A percentile compares a stretch with the other conserved stretches of the same genome.
Conservation (phyloP, 441 rosid genomes). For the Corymbia citriodora region DNA sequence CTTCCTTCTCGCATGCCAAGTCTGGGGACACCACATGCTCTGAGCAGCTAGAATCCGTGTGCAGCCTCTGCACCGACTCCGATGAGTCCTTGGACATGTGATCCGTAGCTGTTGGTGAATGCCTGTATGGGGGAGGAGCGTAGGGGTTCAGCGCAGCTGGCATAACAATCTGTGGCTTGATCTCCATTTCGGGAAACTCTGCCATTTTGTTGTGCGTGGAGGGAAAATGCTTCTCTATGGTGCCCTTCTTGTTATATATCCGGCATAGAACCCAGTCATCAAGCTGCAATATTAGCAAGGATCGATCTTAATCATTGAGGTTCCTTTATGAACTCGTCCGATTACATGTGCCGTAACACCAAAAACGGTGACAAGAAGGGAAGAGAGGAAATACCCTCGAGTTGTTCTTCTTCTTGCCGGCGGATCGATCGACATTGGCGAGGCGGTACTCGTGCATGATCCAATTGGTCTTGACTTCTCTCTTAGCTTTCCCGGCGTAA, state of each 20-base stretch:
- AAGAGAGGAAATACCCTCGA: not conserved
- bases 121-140: not conserved
- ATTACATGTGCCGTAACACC: not conserved
- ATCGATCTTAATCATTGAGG: not conserved
- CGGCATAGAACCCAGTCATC: not conserved
- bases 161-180: not conserved
- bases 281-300: not conserved
- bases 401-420: not conserved
- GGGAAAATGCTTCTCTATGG: not conserved
- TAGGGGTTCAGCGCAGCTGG: not conserved
- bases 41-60: not conserved
- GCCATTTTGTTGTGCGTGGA: not conserved
- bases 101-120: not conserved
- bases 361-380: not conserved
- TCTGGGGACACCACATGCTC: not conserved
- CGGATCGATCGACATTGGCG: not conserved
- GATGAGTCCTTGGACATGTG: not conserved
- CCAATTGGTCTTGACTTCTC: not conserved
- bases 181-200: not conserved
- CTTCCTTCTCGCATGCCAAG: not conserved
- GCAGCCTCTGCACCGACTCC: not conserved
- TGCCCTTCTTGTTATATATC: not conserved
- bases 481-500: not conserved
- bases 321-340: not conserved
- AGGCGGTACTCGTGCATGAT: not conserved